Evolutionary conservation across 345 rosid genomes (phyloP).

Genomic region (Sisymbrium altissimum): DNA sequence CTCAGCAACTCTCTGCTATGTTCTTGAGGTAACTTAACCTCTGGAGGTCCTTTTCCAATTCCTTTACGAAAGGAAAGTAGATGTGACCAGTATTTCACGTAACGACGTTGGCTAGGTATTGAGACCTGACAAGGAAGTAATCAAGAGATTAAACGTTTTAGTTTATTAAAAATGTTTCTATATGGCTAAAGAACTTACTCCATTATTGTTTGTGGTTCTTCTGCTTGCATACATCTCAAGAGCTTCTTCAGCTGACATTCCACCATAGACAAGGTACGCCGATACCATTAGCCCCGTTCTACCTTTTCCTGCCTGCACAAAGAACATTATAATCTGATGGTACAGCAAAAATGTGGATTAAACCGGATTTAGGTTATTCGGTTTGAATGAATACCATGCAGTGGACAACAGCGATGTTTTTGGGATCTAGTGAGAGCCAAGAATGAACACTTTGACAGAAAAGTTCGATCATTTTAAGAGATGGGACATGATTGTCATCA

Average conservation of each 20-base stretch:
- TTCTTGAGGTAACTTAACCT: slow-evolving; percentile 53
- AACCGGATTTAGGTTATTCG: background rate
- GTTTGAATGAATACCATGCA: slow-evolving; percentile 65
- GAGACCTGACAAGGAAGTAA: slow-evolving; percentile 54
- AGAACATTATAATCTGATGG: slow-evolving; percentile 9
- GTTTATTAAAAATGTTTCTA: background rate
- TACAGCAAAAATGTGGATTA: background rate
- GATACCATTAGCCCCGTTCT: slow-evolving; percentile 92
- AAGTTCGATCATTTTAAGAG: slow-evolving; percentile 62
- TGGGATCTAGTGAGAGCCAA: slow-evolving; percentile 72
- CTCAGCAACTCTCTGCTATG: slow-evolving; percentile 67
- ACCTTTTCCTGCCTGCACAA: slow-evolving; percentile 91
- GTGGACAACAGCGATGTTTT: slow-evolving; percentile 75
- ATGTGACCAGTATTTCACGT: slow-evolving; percentile 74
- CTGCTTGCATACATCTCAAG: slow-evolving; percentile 77
- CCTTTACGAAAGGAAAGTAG: slow-evolving; percentile 45
- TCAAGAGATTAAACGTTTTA: background rate
- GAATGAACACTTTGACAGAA: slow-evolving; percentile 82
- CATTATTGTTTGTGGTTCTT: slow-evolving; percentile 93
- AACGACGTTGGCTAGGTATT: slow-evolving; percentile 93
- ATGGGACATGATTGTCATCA: slow-evolving; percentile 94
- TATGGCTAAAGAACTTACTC: slow-evolving; percentile 47
- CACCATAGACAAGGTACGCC: slow-evolving; percentile 74
- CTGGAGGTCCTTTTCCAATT: slow-evolving; percentile 43
- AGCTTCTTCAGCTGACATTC: slow-evolving; percentile 84